Conservation (phyloP, 805 yeast species). For the Jamesozyma jinghongensis region DNA sequence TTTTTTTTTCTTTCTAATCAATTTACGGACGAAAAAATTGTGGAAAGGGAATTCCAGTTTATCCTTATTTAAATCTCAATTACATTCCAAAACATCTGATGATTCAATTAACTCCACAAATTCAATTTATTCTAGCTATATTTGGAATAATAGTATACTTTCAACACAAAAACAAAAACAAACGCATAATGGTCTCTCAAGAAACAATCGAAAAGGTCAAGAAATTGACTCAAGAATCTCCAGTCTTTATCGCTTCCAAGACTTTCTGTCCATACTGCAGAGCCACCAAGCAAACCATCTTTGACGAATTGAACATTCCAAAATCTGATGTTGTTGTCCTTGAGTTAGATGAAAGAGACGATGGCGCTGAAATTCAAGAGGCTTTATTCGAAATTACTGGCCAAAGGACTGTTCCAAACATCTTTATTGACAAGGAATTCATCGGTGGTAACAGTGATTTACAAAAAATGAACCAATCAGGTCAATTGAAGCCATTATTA, state of each 20-base stretch:
- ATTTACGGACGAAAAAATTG: too few relatives aligned
- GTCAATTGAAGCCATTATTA: slow-evolving; percentile 38
- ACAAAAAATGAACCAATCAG: slow-evolving; percentile 57
- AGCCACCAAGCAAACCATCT: slow-evolving; percentile 35
- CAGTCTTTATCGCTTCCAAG: slow-evolving; percentile 74
- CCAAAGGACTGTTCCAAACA: slow-evolving; percentile 87
- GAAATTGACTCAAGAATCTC: slow-evolving; percentile 51
- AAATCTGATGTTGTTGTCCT: slow-evolving; percentile 31
- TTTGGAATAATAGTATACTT: neutral
- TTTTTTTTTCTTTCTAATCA: too few relatives aligned
- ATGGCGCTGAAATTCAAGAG: slow-evolving; percentile 72
- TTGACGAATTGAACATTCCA: slow-evolving; percentile 36
- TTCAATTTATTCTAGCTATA: neutral
- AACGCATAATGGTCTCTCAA: slow-evolving; percentile 43
- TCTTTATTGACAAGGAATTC: slow-evolving; percentile 83
- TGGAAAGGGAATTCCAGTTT: too few relatives aligned
- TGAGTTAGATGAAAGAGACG: slow-evolving; percentile 42
- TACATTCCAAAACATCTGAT: too few relatives aligned
- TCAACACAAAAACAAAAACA: neutral
- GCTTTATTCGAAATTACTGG: slow-evolving; percentile 72
- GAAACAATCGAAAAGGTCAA: slow-evolving; percentile 50
- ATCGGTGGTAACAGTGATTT: slow-evolving; percentile 93
- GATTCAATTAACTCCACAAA: neutral
- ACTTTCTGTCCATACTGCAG: slow-evolving; percentile 61
- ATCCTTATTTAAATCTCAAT: too few relatives aligned